Evolutionary conservation across 495 filamentous ascomycete genomes (phyloP).

Genomic region (Bryoglossum gracile): DNA sequence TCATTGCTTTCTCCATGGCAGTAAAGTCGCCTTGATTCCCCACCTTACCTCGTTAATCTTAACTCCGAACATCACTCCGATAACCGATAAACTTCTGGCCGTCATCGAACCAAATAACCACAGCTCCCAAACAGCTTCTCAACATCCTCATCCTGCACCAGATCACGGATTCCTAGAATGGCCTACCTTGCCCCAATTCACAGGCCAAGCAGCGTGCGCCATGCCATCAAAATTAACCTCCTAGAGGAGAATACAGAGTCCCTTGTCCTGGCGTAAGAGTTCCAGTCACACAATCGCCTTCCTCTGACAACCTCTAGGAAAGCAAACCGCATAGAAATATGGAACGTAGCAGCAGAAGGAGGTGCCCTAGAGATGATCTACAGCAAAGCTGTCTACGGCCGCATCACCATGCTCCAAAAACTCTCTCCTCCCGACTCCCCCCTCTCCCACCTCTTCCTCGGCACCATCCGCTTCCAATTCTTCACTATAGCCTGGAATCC

Average conservation of each 20-base stretch:
- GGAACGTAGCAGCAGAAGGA: constrained; percentile 34
- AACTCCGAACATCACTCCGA: constrained; percentile 2
- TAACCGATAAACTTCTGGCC: constrained; percentile 3
- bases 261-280: constrained; percentile 75
- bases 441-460: constrained; percentile 87
- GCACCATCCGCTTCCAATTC: constrained; percentile 81
- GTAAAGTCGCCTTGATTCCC: not conserved
- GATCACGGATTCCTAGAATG: constrained; percentile 46
- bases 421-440: constrained; percentile 63
- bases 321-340: constrained; percentile 88
- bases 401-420: constrained; percentile 76
- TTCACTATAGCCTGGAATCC: constrained; percentile 83
- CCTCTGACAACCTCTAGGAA: constrained; percentile 49
- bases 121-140: not conserved
- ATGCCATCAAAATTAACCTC: constrained; percentile 76
- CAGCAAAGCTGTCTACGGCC: constrained; percentile 68
- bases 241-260: constrained; percentile 66
- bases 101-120: not conserved
- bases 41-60: not conserved
- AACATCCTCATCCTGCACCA: not conserved
- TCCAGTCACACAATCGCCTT: constrained; percentile 7
- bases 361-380: constrained; percentile 48
- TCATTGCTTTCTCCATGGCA: not conserved
- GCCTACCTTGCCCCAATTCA: constrained; percentile 94
- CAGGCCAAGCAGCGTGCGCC: constrained; percentile 77